Conservation (phyloP, 768 basidiomycete genomes). For the Agaricus subrufescens region DNA sequence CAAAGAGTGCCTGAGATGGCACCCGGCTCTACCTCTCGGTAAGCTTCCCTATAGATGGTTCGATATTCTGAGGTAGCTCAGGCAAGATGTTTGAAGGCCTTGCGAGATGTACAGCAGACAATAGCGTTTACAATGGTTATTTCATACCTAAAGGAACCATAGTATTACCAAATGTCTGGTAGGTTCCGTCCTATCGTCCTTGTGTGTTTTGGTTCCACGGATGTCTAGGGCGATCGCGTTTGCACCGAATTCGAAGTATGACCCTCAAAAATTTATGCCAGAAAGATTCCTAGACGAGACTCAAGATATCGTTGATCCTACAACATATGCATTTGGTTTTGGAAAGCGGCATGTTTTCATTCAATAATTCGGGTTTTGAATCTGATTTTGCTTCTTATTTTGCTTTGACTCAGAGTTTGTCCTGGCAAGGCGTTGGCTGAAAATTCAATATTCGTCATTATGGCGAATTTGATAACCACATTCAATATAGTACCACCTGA, state of each 20-base stretch:
- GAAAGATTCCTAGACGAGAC: slow-evolving; percentile 13
- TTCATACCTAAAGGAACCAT: slow-evolving; percentile 30
- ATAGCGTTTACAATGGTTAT: slow-evolving; percentile 17
- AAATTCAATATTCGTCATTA: slow-evolving; percentile 12
- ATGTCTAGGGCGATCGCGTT: slow-evolving; percentile 11
- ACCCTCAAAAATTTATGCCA: slow-evolving; percentile 12
- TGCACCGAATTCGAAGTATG: slow-evolving; percentile 1
- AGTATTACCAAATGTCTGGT: slow-evolving; percentile 31
- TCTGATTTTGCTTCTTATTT: too few relatives aligned
- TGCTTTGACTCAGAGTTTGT: slow-evolving; percentile 10
- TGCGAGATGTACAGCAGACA: slow-evolving; percentile 8
- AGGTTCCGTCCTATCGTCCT: background rate
- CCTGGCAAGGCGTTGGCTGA: slow-evolving; percentile 15
- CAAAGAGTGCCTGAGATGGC: slow-evolving; percentile 40
- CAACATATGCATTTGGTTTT: slow-evolving; percentile 16
- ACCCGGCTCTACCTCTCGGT: slow-evolving; percentile 37
- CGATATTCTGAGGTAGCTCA: background rate
- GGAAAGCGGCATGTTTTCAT: slow-evolving; percentile 10
- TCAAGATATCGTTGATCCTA: slow-evolving; percentile 10
- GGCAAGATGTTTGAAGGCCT: slow-evolving; percentile 3
- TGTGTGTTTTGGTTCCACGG: background rate
- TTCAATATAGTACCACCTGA: background rate
- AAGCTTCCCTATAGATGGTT: background rate
- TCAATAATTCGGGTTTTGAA: background rate
- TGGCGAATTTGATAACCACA: slow-evolving; percentile 6